Percentiles rank a stretch among this genome's conserved stretches.
Conservation (phyloP, 768 basidiomycete genomes). For the Lanmaoa pseudosensibilis region DNA sequence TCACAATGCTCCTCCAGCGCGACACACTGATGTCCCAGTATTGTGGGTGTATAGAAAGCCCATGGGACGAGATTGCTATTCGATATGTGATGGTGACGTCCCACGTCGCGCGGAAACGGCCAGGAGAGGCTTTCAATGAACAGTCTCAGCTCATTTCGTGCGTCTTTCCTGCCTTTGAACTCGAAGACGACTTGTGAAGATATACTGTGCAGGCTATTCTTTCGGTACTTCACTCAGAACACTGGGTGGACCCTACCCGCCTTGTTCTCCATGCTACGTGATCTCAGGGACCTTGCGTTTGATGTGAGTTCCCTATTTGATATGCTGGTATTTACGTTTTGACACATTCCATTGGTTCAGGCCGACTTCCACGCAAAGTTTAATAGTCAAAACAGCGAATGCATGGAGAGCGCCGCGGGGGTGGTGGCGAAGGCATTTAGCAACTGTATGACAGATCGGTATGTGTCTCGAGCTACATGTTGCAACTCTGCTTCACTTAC, state of each 20-base stretch:
- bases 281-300: slow-evolving; percentile 81
- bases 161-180: slow-evolving; percentile 33
- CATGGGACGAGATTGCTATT: slow-evolving; percentile 87
- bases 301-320: slow-evolving; percentile 52
- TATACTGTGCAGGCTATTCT: slow-evolving; percentile 55
- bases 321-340: neutral
- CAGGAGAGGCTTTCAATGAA: slow-evolving; percentile 77
- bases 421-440: slow-evolving; percentile 89
- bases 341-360: slow-evolving; percentile 32
- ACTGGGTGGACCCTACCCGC: slow-evolving; percentile 86
- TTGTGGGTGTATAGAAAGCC: slow-evolving; percentile 62
- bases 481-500: neutral
- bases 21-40: slow-evolving; percentile 31
- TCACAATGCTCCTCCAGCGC: slow-evolving; percentile 39
- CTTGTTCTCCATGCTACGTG: slow-evolving; percentile 76
- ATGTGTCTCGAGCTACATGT: slow-evolving; percentile 10
- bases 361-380: slow-evolving; percentile 62
- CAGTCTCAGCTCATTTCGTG: slow-evolving; percentile 75
- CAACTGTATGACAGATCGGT: slow-evolving; percentile 84
- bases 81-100: slow-evolving; percentile 78
- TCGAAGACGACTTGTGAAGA: neutral
- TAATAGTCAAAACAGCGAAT: slow-evolving; percentile 56
- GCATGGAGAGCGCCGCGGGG: slow-evolving; percentile 86
- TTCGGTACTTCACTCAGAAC: slow-evolving; percentile 76
- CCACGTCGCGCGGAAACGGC: slow-evolving; percentile 65